Evolutionary conservation across 2,329 filamentous ascomycete species (phyloP), one percentile per base, ranked within the genome.

Genomic region (Tolypocladium guangdongense): DNA sequence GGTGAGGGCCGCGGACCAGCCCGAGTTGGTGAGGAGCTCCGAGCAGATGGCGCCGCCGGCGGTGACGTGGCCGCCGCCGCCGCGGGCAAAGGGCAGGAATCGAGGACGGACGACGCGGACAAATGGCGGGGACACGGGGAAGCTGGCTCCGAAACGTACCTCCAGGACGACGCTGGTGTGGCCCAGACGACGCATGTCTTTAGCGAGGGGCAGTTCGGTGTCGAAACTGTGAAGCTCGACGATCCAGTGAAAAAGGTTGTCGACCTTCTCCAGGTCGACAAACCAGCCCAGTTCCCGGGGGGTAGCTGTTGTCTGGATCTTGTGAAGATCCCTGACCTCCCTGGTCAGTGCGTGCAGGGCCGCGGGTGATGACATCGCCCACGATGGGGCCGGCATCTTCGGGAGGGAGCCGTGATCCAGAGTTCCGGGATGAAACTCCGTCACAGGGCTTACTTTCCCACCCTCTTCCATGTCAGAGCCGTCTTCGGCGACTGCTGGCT

Each of bases 171-270:
- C 73, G 63, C 87, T 90, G 24, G 75, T 79, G 54, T 86, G 60
- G 0, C 74, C 75, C 1, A 72, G 74, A 2, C 65, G 61, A 65
- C 84, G 82, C 82, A 96, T 89, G 63, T 96, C 90, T 52, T 78
- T 64, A 0, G 87, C 84, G 1, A 96, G 74, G 1, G 87, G 88
- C 0, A 93, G 74, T 1, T 71, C 66, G 0, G 71, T 58, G 27
- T 90, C 85, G 62, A 96, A 95, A 45, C 85, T 88, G 66, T 96
- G 91, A 1, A 96, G 73, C 66, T 96, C 88, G 7, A 95, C 83
- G 55, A 95, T 90, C 90, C 90, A 95, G 63, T 95, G 90, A 63
- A 93, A 96, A 57, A 90, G 76, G 62, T 91, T 95, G 24, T 73
- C 78, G 38, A 91, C 73, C 50, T 81, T 78, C 7, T 74, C 70